phyloP scores from a whole-genome alignment of 2,329 filamentous ascomycete genomes.

The Epicoccum nigrum region DNA sequence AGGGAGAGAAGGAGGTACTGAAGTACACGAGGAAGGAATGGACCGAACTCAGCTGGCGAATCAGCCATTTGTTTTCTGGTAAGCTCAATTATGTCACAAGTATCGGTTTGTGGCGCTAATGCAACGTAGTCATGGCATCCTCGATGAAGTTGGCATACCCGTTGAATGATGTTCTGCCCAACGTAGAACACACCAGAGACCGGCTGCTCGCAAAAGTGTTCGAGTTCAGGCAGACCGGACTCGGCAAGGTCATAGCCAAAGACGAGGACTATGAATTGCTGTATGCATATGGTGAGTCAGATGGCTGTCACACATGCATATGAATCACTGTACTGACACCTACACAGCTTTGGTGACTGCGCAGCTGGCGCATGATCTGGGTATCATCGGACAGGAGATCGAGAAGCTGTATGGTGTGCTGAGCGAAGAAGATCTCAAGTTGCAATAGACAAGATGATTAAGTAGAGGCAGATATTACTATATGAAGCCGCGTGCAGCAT shows the following conservation, averaged over 20 bases:
- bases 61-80: slow-evolving; percentile 81
- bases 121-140: slow-evolving; percentile 73
- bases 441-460: slow-evolving; percentile 42
- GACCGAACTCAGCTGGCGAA: slow-evolving; percentile 79
- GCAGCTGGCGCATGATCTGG: slow-evolving; percentile 63
- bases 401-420: slow-evolving; percentile 66
- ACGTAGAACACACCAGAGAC: slow-evolving; percentile 79
- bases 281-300: slow-evolving; percentile 78
- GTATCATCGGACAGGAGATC: slow-evolving; percentile 60
- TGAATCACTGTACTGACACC: slow-evolving; percentile 2
- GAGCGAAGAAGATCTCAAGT: slow-evolving; percentile 65
- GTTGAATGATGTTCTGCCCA: slow-evolving; percentile 85
- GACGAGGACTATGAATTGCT: slow-evolving; percentile 88
- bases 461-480: too few relatives aligned
- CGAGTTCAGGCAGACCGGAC: slow-evolving; percentile 76
- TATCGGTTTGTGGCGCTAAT: slow-evolving; percentile 17
- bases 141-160: slow-evolving; percentile 95
- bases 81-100: slow-evolving; percentile 26
- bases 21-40: slow-evolving; percentile 80
- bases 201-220: slow-evolving; percentile 85
- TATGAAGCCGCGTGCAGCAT: not conserved
- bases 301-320: not conserved
- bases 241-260: slow-evolving; percentile 57
- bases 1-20: slow-evolving; percentile 81
- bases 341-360: slow-evolving; percentile 66